phyloP scores from a whole-genome alignment of 139 green algal species.

The Ettlia oleoabundans region DNA sequence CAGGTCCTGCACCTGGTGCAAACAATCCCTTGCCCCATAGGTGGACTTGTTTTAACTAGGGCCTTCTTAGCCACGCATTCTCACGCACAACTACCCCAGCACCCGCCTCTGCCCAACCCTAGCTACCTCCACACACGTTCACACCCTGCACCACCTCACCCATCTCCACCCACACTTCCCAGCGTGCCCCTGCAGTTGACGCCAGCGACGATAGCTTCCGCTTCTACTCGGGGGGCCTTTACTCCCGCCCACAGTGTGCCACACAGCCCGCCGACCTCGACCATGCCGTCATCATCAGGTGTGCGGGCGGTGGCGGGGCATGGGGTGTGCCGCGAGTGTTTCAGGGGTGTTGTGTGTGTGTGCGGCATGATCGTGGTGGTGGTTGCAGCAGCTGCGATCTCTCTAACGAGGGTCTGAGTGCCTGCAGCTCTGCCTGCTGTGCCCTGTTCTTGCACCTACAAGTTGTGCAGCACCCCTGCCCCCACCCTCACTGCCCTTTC shows the following conservation, averaged over 20 bases:
- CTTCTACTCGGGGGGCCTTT: slow-evolving; percentile 57
- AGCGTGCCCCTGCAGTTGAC: slow-evolving; percentile 7
- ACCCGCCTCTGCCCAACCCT: neutral
- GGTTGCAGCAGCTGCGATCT: no score
- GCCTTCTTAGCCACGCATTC: no score
- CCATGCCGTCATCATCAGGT: slow-evolving; percentile 65
- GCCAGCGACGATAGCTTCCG: slow-evolving; percentile 34
- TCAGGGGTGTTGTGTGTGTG: neutral
- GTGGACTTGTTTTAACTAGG: no score
- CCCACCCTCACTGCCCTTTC: no score
- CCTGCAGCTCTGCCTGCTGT: no score
- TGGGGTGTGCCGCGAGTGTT: neutral
- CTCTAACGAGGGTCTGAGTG: no score
- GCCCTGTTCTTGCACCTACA: no score
- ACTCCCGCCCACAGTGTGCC: slow-evolving; percentile 34
- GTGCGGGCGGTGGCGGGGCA: neutral
- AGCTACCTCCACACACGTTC: neutral
- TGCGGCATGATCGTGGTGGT: no score
- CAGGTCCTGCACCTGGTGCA: no score
- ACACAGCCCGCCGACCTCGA: slow-evolving; percentile 46
- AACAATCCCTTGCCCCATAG: no score
- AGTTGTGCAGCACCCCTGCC: no score
- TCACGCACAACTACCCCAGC: no score
- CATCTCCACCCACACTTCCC: neutral
- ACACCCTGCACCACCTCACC: neutral